Evolutionary conservation across 345 rosid species (phyloP), one percentile per base, ranked within the genome.

Genomic region (Psidium guajava): DNA sequence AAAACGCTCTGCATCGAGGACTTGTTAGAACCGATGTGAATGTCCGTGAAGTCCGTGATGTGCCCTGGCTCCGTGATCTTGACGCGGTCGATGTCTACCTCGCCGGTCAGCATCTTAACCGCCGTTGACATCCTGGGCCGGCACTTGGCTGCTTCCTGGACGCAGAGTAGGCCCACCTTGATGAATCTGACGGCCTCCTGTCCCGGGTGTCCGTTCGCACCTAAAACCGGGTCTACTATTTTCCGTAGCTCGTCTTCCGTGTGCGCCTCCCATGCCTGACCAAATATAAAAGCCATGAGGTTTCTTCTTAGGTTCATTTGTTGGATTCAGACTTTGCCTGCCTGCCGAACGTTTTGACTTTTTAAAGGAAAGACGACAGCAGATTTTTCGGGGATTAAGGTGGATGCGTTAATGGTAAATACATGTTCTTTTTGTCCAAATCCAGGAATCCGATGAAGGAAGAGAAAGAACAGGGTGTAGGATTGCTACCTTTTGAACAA

Each of bases 241-340:
- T 83, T 85, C 20, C 82, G n/a, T 13, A 90, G 85, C 11, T 87
- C 83, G 49, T 85, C 86, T 49, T 22, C 85, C 52, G 52, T 83
- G 90, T 90, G 91, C 9, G 83, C 82, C 83, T 90, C 89, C 95
- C 95, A 94, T 80, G 94, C 93, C 96, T 91, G 92, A 84, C 87
- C 25, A 74, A 59, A 56, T 22, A 83, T 55, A 74, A 42, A 85
- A 75, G 6, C 77, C 77, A 47, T 42, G 25, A 55, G 80, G 47
- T 80, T 14, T 32, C 57, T 28, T 36, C 25, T 18, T 6, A 40
- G 80, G 40, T 69, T 18, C 47, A 5, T 13, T 36, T 36, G 14
- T 5, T 36, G 47, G 22, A 36, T 9, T 40, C 80, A 36, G 4
- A 20, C 21, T 36, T 36, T 69, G 47, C 40, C 25, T 8, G 80